Conservation (phyloP, 2,329 filamentous ascomycete genomes). For the Phoma sp. region DNA sequence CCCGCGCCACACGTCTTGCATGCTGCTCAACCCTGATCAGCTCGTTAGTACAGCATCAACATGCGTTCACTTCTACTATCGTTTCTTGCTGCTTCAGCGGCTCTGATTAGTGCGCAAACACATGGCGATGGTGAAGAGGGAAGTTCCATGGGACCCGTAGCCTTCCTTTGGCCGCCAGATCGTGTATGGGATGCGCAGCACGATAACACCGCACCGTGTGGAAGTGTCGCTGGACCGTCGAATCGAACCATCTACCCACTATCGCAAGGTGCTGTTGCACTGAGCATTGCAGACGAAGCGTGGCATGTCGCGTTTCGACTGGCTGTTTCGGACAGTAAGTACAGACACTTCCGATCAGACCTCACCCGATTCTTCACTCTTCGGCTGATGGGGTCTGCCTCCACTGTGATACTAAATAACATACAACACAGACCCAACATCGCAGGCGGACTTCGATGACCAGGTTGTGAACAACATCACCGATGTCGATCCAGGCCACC, state of each 20-base stretch:
- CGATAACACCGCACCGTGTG: conserved; percentile 67
- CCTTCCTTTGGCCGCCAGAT: conserved; percentile 68
- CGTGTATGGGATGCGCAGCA: conserved; percentile 62
- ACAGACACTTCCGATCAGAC: too few relatives aligned
- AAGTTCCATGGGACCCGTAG: conserved; percentile 62
- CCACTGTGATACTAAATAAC: too few relatives aligned
- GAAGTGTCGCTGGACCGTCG: conserved; percentile 56
- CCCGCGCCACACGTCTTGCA: background rate
- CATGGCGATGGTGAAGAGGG: conserved; percentile 41
- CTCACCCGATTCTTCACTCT: too few relatives aligned
- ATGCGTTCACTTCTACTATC: conserved; percentile 15
- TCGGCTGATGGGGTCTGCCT: too few relatives aligned
- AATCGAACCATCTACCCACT: conserved; percentile 66
- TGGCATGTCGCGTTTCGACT: conserved; percentile 63
- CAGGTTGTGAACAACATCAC: conserved; percentile 47
- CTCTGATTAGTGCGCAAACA: conserved; percentile 22
- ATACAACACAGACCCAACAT: conserved; percentile 48
- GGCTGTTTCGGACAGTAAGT: conserved; percentile 60
- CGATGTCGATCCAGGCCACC: conserved; percentile 53
- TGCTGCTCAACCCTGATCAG: too few relatives aligned
- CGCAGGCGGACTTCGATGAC: conserved; percentile 51
- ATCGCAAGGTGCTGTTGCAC: conserved; percentile 62
- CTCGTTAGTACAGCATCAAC: background rate
- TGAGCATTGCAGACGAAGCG: conserved; percentile 66
- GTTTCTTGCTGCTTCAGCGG: conserved; percentile 4